phyloP scores from a whole-genome alignment of 306 rosid species.

The Medicago lupulina region DNA sequence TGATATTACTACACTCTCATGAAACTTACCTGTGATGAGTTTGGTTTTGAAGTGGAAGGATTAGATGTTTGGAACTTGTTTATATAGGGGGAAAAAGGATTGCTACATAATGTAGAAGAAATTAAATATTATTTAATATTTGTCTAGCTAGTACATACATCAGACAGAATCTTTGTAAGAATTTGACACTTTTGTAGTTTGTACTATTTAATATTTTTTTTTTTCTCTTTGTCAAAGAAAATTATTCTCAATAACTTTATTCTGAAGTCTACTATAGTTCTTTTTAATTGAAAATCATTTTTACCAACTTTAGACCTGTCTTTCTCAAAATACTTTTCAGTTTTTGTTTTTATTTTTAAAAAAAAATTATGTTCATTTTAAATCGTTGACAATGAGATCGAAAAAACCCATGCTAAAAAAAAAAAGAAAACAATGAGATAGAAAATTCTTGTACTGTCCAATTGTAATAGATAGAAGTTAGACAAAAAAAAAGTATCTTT shows the following conservation, averaged over 20 bases:
- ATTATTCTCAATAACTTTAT: neutral
- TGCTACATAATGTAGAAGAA: conserved; percentile 3
- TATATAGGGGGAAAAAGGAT: conserved; percentile 38
- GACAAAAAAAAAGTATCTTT: no score
- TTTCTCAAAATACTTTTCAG: neutral
- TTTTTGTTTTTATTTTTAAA: no score
- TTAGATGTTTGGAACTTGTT: neutral
- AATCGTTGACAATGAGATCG: no score
- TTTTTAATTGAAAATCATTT: neutral
- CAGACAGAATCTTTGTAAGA: neutral
- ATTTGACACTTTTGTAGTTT: neutral
- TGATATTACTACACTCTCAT: conserved; percentile 37
- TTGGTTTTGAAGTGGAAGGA: conserved; percentile 26
- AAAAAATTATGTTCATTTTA: no score
- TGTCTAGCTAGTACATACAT: neutral
- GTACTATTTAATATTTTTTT: conserved; percentile 1
- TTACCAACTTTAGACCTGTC: neutral
- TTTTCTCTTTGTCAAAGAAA: neutral
- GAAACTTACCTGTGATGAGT: conserved; percentile 22
- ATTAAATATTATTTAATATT: neutral
- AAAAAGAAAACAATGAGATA: no score
- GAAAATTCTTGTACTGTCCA: no score
- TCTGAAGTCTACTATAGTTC: neutral
- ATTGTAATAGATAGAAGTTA: no score
- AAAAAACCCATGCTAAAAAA: no score